Conservation (phyloP, 176 grass and related monocot species). For the Cocos nucifera region DNA sequence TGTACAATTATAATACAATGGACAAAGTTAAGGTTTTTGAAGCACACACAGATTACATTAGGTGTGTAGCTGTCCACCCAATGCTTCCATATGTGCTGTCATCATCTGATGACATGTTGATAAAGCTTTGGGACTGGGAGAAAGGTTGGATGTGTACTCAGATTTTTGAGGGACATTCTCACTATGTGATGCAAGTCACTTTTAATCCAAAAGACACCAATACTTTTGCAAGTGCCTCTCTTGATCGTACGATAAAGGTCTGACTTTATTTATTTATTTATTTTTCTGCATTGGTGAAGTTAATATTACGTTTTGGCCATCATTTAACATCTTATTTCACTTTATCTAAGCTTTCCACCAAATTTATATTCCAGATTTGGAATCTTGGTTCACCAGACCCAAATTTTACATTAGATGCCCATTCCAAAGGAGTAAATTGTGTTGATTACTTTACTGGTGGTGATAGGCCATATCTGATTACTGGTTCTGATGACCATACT, state of each 20-base stretch:
- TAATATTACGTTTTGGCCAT: too few species aligned
- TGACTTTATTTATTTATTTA: neutral
- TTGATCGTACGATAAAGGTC: constrained; percentile 97
- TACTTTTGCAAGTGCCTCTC: constrained; percentile 95
- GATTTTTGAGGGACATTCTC: constrained; percentile 99
- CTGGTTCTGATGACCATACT: constrained; percentile 66
- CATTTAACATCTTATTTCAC: too few species aligned
- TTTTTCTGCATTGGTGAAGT: too few species aligned
- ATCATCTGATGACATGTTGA: constrained; percentile 99
- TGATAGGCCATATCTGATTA: constrained; percentile 27
- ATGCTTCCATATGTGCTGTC: constrained; percentile 92
- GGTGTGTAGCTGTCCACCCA: constrained; percentile 96
- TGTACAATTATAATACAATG: constrained; percentile 23
- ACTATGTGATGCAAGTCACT: constrained; percentile 99
- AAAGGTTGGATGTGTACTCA: constrained; percentile 98
- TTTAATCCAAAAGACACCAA: constrained; percentile 98
- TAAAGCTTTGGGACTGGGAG: constrained; percentile 99
- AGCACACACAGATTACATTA: constrained; percentile 24
- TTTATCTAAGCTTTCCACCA: too few species aligned
- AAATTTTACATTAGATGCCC: constrained; percentile 63
- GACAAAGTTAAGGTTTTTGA: constrained; percentile 20
- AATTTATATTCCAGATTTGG: constrained; percentile 40
- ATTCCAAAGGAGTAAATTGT: constrained; percentile 67
- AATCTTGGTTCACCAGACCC: constrained; percentile 76
- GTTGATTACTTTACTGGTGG: constrained; percentile 65